These are phyloP conservation scores for Gyromitra esculenta DNA, from an alignment of 2,329 filamentous ascomycete genomes.

Conservation along the genomic window DNA sequence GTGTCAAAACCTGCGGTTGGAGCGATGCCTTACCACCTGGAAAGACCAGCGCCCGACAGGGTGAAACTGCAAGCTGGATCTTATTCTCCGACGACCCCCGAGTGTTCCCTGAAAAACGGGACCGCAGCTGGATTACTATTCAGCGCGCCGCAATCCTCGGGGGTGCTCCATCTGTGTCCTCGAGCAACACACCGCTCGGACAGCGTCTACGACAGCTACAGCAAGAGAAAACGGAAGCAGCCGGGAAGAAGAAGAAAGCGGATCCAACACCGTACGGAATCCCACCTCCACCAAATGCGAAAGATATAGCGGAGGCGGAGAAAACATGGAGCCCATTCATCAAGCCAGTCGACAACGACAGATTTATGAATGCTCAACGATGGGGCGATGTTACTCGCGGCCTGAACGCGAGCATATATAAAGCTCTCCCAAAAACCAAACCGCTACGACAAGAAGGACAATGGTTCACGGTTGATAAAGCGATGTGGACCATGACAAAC, in stretches of 20 bases:
- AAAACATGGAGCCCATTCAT: conserved; percentile 45
- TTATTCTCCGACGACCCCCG: conserved; percentile 52
- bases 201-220: conserved; percentile 28
- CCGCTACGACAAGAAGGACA: conserved; percentile 15
- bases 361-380: conserved; percentile 46
- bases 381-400: conserved; percentile 41
- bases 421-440: conserved; percentile 34
- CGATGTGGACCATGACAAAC: conserved; percentile 37
- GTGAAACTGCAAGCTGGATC: conserved; percentile 47
- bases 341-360: conserved; percentile 45
- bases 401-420: conserved; percentile 46
- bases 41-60: conserved; percentile 40
- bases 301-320: conserved; percentile 39
- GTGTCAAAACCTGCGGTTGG: conserved; percentile 51
- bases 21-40: conserved; percentile 46
- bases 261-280: conserved; percentile 31
- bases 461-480: conserved; percentile 35
- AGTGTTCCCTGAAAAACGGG: conserved; percentile 41
- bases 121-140: conserved; percentile 40
- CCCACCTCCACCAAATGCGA: conserved; percentile 28
- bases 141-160: conserved; percentile 48
- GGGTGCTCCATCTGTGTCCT: conserved; percentile 32
- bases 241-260: conserved; percentile 24
- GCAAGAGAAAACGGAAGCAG: conserved; percentile 35
- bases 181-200: conserved; percentile 19